phyloP scores from a whole-genome alignment of 768 basidiomycete genomes.

The Rhodotorula diobovata region DNA sequence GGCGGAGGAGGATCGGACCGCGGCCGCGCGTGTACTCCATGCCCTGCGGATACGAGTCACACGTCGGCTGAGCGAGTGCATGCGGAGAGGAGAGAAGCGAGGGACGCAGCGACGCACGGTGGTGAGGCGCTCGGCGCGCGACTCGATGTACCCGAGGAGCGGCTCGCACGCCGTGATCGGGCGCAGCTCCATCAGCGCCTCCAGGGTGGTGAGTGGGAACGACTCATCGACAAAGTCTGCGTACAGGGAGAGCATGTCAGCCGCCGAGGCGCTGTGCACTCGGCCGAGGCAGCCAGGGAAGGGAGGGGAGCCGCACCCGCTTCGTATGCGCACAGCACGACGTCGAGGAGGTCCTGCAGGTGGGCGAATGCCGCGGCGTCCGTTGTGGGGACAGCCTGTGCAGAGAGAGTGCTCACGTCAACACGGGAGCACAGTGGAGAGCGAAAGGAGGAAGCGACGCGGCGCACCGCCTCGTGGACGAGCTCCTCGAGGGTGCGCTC shows the following conservation, averaged over 20 bases:
- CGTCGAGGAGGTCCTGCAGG: constrained; percentile 60
- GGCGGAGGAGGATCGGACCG: constrained; percentile 74
- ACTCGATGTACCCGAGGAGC: constrained; percentile 83
- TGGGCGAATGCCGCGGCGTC: not conserved
- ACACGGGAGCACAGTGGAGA: not conserved
- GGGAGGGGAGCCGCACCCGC: constrained; percentile 54
- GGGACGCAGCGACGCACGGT: constrained; percentile 17
- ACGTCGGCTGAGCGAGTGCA: too few relatives aligned
- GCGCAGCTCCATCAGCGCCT: constrained; percentile 66
- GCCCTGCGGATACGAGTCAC: constrained; percentile 47
- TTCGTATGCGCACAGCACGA: constrained; percentile 71
- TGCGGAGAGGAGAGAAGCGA: not conserved
- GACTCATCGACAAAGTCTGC: constrained; percentile 64
- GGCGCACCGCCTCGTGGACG: constrained; percentile 1
- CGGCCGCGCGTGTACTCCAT: constrained; percentile 84
- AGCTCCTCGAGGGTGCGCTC: constrained; percentile 7
- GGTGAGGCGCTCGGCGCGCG: constrained; percentile 64
- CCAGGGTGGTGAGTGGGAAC: constrained; percentile 57
- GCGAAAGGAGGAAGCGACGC: not conserved
- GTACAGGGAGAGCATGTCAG: too few relatives aligned
- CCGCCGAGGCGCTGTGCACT: too few relatives aligned
- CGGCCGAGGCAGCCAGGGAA: constrained; percentile 7
- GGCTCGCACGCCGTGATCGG: constrained; percentile 79
- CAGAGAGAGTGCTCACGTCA: not conserved
- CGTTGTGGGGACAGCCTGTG: not conserved